phyloP scores from a whole-genome alignment of 495 filamentous ascomycete species.

The Trichoderma orchidacearum region DNA sequence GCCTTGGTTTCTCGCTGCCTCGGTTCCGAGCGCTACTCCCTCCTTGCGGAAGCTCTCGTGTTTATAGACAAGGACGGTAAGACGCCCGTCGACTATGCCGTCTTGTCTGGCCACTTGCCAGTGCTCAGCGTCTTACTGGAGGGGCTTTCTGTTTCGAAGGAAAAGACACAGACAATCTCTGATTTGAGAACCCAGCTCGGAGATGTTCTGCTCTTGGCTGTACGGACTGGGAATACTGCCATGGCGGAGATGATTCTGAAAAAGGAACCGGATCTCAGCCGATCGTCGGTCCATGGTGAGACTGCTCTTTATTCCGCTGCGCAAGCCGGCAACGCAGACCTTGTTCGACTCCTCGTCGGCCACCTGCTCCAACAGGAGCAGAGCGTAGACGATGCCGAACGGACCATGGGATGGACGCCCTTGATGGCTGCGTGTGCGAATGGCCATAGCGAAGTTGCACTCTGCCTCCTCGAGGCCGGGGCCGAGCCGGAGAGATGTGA shows the following conservation, averaged over 20 bases:
- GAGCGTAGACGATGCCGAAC: neutral
- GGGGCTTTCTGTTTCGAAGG: neutral
- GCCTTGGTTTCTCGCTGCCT: neutral
- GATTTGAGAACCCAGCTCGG: neutral
- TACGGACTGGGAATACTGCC: neutral
- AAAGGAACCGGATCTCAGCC: neutral
- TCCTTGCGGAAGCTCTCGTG: neutral
- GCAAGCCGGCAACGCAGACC: neutral
- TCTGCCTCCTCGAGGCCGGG: conserved; percentile 42
- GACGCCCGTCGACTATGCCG: neutral
- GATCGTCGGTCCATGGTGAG: neutral
- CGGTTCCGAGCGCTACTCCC: neutral
- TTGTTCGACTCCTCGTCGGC: neutral
- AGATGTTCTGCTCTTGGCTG: neutral
- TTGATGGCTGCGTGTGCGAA: conserved; percentile 64
- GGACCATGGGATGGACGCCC: conserved; percentile 57
- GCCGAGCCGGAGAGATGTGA: conserved; percentile 43
- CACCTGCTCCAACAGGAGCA: neutral
- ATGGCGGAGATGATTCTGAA: neutral
- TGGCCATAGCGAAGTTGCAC: conserved; percentile 40
- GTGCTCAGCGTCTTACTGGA: neutral
- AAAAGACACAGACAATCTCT: neutral
- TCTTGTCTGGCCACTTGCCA: neutral
- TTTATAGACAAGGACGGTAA: neutral
- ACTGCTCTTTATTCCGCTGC: neutral